Evolutionary conservation across 768 basidiomycete species (phyloP), one percentile per base, ranked within the genome.

Genomic region (Termitomyces sp.): DNA sequence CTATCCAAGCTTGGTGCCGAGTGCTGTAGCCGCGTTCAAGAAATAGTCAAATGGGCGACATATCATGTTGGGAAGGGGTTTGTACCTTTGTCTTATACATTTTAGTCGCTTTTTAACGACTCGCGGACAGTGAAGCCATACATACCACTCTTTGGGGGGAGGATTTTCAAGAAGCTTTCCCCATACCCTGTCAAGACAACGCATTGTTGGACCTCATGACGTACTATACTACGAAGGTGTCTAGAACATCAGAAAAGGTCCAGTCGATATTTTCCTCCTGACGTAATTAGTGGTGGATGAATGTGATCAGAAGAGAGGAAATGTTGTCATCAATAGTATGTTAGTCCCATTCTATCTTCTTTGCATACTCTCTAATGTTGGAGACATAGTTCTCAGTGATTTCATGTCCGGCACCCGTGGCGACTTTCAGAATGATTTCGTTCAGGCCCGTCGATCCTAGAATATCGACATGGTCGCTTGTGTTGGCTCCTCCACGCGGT

Each of bases 401-500:
- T 65, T 92, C 86, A 57, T 90, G 71, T 3, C 86, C 90, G 14
- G 78, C 82, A 0, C 96, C 96, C 5, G 93, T 88, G 31, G 89
- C 95, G 7, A 97, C 88, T 70, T 92, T 88, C 31, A 97, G 70
- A 56, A 98, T 82, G n/a, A 97, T 85, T 68, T 94, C 90, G 69
- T 96, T 98, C 57, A 98, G 66, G 12, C 82, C 80, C 0, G 84
- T 88, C 10, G 91, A 87, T 7, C 95, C 85, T 25, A 87, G 77
- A 53, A 92, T 83, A 69, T 92, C 95, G 34, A 98, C 86, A 65
- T 97, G 93, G 68, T 96, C 92, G 46, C 89, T 85, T 1, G 95
- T 96, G 59, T 89, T 90, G 3, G 95, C 91, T 1, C 95, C 97
- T 40, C 97, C 96, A 29, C 96, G 83, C 50, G 83, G 96, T 62